phyloP scores from a whole-genome alignment of 345 rosid species.

The Nephelium lappaceum region DNA sequence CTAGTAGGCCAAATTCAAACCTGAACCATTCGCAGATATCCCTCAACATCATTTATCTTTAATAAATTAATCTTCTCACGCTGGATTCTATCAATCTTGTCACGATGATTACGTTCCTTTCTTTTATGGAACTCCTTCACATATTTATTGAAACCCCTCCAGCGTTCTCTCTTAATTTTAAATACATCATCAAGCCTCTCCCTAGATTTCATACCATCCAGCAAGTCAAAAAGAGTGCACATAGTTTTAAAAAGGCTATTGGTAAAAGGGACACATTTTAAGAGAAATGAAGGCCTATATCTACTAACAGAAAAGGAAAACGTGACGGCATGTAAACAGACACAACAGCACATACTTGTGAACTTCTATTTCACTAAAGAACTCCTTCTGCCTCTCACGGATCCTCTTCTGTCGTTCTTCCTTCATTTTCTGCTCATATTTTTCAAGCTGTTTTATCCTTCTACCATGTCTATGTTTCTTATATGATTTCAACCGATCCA shows the following conservation, averaged over 20 bases:
- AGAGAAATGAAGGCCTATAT: neutral
- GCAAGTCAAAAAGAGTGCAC: constrained; percentile 20
- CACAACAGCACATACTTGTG: constrained; percentile 61
- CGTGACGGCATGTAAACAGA: constrained; percentile 1
- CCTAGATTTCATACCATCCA: constrained; percentile 48
- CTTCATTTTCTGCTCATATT: constrained; percentile 84
- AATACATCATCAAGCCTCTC: constrained; percentile 83
- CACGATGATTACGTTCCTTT: constrained; percentile 90
- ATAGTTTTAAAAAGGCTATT: neutral
- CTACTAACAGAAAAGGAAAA: constrained; percentile 15
- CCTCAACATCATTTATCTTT: constrained; percentile 96
- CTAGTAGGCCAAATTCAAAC: constrained; percentile 42
- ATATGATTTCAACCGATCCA: constrained; percentile 70
- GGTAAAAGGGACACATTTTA: neutral
- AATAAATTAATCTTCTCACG: constrained; percentile 92
- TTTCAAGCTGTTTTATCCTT: constrained; percentile 86
- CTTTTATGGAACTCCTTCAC: constrained; percentile 91
- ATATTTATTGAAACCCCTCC: constrained; percentile 85
- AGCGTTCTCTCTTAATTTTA: constrained; percentile 83
- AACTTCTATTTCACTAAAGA: constrained; percentile 87
- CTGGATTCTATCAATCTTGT: constrained; percentile 91
- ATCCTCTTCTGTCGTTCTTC: constrained; percentile 94
- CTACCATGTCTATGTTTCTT: constrained; percentile 93
- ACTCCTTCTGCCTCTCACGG: constrained; percentile 96
- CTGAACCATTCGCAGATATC: constrained; percentile 96